A percentile compares a stretch with the other conserved stretches of the same genome.
phyloP scores from a whole-genome alignment of 1,284 basidiomycete species.

The Ceratobasidium sp. region DNA sequence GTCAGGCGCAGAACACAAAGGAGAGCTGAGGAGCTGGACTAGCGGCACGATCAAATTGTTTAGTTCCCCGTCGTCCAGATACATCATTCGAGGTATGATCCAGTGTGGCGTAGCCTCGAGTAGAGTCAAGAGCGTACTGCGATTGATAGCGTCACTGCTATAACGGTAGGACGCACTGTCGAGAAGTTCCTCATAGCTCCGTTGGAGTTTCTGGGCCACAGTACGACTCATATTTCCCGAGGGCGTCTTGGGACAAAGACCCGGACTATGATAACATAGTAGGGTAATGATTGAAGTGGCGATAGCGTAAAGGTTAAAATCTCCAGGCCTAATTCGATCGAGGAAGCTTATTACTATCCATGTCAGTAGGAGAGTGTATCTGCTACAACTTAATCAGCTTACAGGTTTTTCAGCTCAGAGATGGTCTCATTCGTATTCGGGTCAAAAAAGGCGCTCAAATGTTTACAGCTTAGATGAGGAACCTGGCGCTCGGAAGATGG shows the following conservation, averaged over 20 bases:
- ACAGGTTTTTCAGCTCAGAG: too few relatives aligned
- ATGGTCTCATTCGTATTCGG: too few relatives aligned
- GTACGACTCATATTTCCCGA: too few relatives aligned
- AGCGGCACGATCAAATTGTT: background rate
- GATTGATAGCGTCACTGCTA: background rate
- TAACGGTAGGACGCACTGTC: too few relatives aligned
- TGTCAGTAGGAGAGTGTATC: too few relatives aligned
- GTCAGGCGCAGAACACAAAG: background rate
- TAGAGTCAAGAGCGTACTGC: background rate
- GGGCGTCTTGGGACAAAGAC: too few relatives aligned
- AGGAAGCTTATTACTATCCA: too few relatives aligned
- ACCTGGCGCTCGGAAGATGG: background rate
- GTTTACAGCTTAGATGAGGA: background rate
- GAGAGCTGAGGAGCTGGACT: background rate
- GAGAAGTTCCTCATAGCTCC: too few relatives aligned
- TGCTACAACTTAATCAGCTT: too few relatives aligned
- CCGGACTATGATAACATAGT: background rate
- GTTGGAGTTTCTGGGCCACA: too few relatives aligned
- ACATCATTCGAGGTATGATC: background rate
- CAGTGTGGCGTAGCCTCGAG: constrained; percentile 1
- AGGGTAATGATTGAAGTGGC: background rate
- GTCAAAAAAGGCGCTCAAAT: background rate
- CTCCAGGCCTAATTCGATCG: background rate
- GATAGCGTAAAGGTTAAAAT: background rate
- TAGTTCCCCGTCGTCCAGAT: background rate